phyloP scores from a whole-genome alignment of 352 stramenopile species.

The Blastocystis sp. region DNA sequence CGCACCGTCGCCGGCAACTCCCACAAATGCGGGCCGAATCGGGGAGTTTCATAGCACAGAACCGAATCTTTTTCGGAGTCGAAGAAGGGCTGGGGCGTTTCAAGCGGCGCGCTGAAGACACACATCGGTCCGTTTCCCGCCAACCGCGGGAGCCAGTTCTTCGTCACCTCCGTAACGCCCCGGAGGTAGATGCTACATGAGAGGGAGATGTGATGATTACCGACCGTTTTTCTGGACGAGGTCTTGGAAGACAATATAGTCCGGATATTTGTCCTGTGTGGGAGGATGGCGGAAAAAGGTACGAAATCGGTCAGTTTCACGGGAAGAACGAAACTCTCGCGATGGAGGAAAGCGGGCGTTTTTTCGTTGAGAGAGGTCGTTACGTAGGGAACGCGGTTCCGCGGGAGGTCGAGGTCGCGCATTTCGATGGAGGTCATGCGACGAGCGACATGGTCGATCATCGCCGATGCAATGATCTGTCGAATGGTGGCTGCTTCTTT shows the following conservation, averaged over 20 bases:
- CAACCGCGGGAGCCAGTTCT: conserved; percentile 57
- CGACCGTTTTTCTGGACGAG: conserved; percentile 55
- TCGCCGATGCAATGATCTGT: conserved; percentile 57
- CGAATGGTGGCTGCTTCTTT: conserved; percentile 21
- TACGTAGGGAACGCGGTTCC: conserved; percentile 58
- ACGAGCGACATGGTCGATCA: conserved; percentile 59
- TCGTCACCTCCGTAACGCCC: conserved; percentile 57
- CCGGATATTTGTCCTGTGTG: conserved; percentile 54
- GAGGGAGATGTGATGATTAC: neutral
- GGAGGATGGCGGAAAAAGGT: no score
- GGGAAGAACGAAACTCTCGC: conserved; percentile 54
- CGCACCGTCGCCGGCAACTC: conserved; percentile 32
- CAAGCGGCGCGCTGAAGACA: conserved; percentile 38
- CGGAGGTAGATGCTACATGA: conserved; percentile 52
- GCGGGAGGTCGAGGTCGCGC: conserved; percentile 10
- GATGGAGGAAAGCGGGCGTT: conserved; percentile 59
- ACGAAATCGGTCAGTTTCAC: conserved; percentile 40
- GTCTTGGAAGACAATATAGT: conserved; percentile 57
- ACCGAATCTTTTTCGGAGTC: conserved; percentile 50
- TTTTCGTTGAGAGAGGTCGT: conserved; percentile 40
- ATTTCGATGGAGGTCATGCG: conserved; percentile 58
- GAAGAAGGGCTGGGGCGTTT: conserved; percentile 55
- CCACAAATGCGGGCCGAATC: conserved; percentile 58
- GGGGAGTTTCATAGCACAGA: conserved; percentile 57
- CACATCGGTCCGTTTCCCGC: conserved; percentile 54